Evolutionary conservation across 495 filamentous ascomycete genomes (phyloP).

Genomic region (Aspergillus campestris): DNA sequence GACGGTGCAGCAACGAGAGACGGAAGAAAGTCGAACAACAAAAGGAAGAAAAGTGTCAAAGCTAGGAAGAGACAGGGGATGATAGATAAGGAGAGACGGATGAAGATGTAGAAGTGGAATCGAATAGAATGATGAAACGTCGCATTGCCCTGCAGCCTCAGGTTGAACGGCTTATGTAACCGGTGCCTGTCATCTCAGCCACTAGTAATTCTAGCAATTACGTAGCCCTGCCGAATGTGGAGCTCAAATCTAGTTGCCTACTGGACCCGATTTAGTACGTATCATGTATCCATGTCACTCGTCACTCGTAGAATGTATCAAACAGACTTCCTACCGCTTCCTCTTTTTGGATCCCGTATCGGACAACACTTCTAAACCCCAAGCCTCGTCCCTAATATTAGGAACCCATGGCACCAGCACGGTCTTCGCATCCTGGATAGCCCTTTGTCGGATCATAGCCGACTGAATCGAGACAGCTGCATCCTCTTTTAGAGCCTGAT

Average conservation of each 20-base stretch:
- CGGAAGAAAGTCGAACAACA: constrained; percentile 4
- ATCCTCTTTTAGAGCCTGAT: constrained; percentile 25
- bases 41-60: constrained; percentile 15
- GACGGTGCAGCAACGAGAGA: background rate
- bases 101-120: background rate
- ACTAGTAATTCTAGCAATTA: too few species aligned
- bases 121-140: constrained; percentile 9
- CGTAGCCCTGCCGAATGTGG: background rate
- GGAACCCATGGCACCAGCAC: constrained; percentile 32
- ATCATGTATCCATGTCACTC: constrained; percentile 6
- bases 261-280: background rate
- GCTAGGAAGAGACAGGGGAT: constrained; percentile 11
- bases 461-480: background rate
- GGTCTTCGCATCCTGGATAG: constrained; percentile 25
- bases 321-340: constrained; percentile 18
- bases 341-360: constrained; percentile 23
- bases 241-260: background rate
- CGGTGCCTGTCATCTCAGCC: too few species aligned
- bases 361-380: constrained; percentile 29
- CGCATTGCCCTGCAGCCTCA: background rate
- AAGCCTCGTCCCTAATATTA: constrained; percentile 32
- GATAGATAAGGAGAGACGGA: constrained; percentile 2
- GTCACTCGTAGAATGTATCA: background rate
- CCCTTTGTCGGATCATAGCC: constrained; percentile 17
- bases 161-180: too few species aligned